Percentiles rank a stretch among this genome's conserved stretches.
phyloP scores from a whole-genome alignment of 768 basidiomycete species.

The Leccinum barrowsii region DNA sequence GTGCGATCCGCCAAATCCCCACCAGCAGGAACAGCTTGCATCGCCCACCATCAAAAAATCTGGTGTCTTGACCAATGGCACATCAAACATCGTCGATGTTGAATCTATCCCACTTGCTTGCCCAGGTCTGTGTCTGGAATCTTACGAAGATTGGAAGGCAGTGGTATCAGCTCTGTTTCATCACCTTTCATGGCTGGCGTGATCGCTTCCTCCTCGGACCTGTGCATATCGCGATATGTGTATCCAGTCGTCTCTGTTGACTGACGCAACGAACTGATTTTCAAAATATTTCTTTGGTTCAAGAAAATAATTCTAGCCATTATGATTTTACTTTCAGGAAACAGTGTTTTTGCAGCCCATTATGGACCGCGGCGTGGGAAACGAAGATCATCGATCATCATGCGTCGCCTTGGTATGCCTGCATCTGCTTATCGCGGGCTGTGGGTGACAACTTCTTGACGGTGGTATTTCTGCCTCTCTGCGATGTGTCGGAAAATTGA shows the following conservation, averaged over 20 bases:
- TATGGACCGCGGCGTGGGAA: neutral
- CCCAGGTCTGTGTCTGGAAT: no score
- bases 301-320: neutral
- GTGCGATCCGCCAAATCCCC: no score
- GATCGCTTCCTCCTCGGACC: no score
- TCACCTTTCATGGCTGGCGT: no score
- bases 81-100: no score
- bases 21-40: constrained; percentile 64
- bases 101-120: no score
- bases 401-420: neutral
- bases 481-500: neutral
- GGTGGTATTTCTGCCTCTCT: neutral
- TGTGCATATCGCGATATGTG: no score
- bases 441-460: neutral
- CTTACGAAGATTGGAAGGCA: no score
- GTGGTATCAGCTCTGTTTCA: no score
- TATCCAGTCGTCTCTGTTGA: neutral
- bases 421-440: neutral
- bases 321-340: neutral
- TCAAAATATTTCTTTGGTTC: neutral
- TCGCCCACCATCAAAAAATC: no score
- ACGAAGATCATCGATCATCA: neutral
- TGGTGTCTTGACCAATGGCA: neutral
- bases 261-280: neutral
- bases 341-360: neutral